Percentiles rank a stretch among this genome's conserved stretches.
Evolutionary conservation across 1,284 basidiomycete species (phyloP).

Genomic region (Boletus mariae): DNA sequence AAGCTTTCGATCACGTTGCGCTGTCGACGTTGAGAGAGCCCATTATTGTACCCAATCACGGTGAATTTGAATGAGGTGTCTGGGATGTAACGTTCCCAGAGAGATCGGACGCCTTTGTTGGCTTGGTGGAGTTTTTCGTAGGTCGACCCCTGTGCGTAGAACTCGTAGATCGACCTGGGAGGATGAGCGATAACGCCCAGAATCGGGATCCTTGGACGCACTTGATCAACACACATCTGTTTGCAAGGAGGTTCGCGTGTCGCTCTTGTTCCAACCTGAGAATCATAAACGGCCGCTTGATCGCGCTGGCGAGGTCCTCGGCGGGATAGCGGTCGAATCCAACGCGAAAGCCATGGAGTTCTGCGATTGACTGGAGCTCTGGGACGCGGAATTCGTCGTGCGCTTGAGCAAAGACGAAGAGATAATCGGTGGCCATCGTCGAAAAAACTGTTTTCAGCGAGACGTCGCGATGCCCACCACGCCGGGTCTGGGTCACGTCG

Average conservation of each 20-base stretch:
- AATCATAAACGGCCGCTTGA: conserved; percentile 71
- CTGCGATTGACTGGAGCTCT: conserved; percentile 69
- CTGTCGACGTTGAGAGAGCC: conserved; percentile 64
- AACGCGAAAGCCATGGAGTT: conserved; percentile 60
- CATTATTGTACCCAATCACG: conserved; percentile 76
- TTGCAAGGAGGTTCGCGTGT: conserved; percentile 70
- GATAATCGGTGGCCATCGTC: conserved; percentile 45
- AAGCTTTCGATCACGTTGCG: conserved; percentile 77
- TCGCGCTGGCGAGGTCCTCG: conserved; percentile 39
- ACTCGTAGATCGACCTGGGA: conserved; percentile 69
- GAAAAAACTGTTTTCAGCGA: neutral
- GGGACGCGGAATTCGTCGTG: conserved; percentile 81
- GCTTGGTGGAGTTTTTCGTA: conserved; percentile 70
- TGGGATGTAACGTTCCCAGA: conserved; percentile 60
- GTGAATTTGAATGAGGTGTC: conserved; percentile 79
- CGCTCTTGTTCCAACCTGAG: conserved; percentile 68
- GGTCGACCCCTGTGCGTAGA: conserved; percentile 65
- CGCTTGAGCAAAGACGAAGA: conserved; percentile 75
- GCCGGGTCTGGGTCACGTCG: conserved; percentile 23
- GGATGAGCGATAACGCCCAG: conserved; percentile 3
- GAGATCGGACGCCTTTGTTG: conserved; percentile 44
- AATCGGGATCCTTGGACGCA: conserved; percentile 33
- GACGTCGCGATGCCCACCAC: conserved; percentile 1
- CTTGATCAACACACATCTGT: conserved; percentile 83
- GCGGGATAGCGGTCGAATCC: conserved; percentile 36